Evolutionary conservation across 352 stramenopile species (phyloP), one percentile per base, ranked within the genome.

Genomic region (Phytophthora foliorum): DNA sequence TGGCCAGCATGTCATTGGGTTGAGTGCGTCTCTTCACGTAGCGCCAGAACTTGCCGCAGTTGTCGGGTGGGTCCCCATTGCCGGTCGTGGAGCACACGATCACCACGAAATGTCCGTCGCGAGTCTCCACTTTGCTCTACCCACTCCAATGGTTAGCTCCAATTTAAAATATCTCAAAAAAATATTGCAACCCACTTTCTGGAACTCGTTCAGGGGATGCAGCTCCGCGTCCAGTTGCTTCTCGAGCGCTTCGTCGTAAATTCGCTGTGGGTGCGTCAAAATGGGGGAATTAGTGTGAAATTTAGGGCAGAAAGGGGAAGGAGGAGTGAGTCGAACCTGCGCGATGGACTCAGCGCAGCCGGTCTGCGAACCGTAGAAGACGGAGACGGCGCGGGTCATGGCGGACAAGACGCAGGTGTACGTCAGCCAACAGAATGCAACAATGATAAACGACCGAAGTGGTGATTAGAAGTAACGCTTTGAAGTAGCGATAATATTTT

Each of bases 61-160:
- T 99, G 74, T 98, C 93, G 2, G 97, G 97, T 11, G 95, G 81
- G 69, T 99, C 97, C 17, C 95, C 97, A 52, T 99, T 99, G 24
- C 96, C 97, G 2, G 97, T 99, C 21, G 95, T 99, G 25, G 93
- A 98, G 57, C 86, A 96, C 53, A 99, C 87, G 31, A 98, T 68
- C 32, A 99, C 72, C 48, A 95, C 69, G 44, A 85, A 78, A 31
- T 87, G 75, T 6, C 57, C 78, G 10, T 83, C 67, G 16, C 67
- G 64, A n/a, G 67, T 57, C 51, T 67, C 69, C 48, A 89, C 68
- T 70, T 78, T 81, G 57, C 65, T 78, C 78, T 90, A 41, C 13
- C 34, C n/a, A 48, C 0, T 4, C 3, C 32, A 49, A 45, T 19
- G 1, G 19, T 71, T 19, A 66, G 32, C 16, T 38, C 6, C 24